Evolutionary conservation across 1,284 basidiomycete genomes (phyloP).

Genomic region (Leccinum insigne): DNA sequence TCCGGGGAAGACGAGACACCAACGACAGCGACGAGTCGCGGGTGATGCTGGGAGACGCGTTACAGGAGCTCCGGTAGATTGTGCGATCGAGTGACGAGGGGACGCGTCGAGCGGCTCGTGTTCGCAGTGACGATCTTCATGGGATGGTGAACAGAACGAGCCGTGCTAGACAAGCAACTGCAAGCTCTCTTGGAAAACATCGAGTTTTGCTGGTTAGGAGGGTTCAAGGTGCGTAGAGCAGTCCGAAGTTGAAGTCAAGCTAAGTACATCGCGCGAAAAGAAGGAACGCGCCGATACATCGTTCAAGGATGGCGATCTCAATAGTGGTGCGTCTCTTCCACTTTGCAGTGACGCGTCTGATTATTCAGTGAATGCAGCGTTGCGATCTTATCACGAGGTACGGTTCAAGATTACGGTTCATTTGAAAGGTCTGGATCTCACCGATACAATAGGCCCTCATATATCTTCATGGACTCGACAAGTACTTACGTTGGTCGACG

Average conservation of each 20-base stretch:
- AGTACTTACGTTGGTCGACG: conserved; percentile 39
- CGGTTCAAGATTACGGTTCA: background rate
- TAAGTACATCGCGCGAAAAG: conserved; percentile 61
- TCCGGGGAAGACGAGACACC: conserved; percentile 82
- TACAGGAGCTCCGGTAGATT: conserved; percentile 78
- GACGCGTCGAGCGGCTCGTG: conserved; percentile 61
- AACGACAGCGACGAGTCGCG: conserved; percentile 67
- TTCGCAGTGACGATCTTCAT: too few relatives aligned
- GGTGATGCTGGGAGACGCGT: conserved; percentile 75
- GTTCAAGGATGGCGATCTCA: conserved; percentile 65
- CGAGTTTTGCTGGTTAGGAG: conserved; percentile 96
- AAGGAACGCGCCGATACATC: conserved; percentile 76
- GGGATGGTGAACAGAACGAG: conserved; percentile 85
- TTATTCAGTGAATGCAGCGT: conserved; percentile 42
- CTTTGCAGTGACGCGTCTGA: conserved; percentile 8
- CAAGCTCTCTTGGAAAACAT: conserved; percentile 80
- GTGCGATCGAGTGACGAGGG: conserved; percentile 71
- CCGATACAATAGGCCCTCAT: conserved; percentile 51
- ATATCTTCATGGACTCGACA: conserved; percentile 72
- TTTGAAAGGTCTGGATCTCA: conserved; percentile 10
- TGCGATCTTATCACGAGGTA: conserved; percentile 68
- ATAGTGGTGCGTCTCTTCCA: conserved; percentile 49
- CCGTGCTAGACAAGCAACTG: conserved; percentile 76
- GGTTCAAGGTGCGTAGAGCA: conserved; percentile 77
- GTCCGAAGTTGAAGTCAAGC: conserved; percentile 43